Conservation (phyloP, 306 rosid species). For the Mucuna pruriens region DNA sequence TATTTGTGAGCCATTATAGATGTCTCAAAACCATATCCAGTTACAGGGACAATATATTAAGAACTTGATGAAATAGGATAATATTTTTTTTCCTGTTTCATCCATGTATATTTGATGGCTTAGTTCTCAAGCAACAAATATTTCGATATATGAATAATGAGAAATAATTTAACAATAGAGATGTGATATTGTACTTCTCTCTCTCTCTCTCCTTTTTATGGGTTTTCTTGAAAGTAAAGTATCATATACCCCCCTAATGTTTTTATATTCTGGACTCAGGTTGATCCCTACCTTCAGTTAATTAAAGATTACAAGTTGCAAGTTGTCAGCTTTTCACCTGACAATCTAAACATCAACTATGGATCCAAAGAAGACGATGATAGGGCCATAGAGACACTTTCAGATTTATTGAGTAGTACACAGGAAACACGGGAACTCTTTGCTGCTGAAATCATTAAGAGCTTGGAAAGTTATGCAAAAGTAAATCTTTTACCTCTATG, state of each 20-base stretch:
- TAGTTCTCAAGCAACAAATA: constrained; percentile 18
- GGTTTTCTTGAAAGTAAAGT: constrained; percentile 15
- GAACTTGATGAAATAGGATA: constrained; percentile 5
- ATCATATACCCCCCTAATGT: constrained; percentile 9
- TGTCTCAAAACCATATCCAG: constrained; percentile 6
- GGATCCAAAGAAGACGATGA: constrained; percentile 85
- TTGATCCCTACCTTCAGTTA: constrained; percentile 80
- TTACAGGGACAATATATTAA: not conserved
- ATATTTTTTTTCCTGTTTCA: not conserved
- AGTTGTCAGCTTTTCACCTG: constrained; percentile 51
- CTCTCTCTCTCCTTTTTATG: not conserved
- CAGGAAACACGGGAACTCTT: constrained; percentile 61
- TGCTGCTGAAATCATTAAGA: constrained; percentile 68
- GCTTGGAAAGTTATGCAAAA: constrained; percentile 62
- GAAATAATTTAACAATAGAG: not conserved
- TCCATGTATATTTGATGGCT: constrained; percentile 15
- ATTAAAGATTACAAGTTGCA: constrained; percentile 76
- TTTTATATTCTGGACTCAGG: constrained; percentile 50
- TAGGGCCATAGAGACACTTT: constrained; percentile 59
- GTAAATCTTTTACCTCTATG: constrained; percentile 48
- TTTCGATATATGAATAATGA: constrained; percentile 17
- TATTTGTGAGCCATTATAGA: constrained; percentile 20
- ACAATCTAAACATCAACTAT: constrained; percentile 45
- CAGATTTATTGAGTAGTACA: constrained; percentile 47
- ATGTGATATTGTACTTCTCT: constrained; percentile 22